Conservation (phyloP, 768 basidiomycete genomes). For the Tulasnella sp. region DNA sequence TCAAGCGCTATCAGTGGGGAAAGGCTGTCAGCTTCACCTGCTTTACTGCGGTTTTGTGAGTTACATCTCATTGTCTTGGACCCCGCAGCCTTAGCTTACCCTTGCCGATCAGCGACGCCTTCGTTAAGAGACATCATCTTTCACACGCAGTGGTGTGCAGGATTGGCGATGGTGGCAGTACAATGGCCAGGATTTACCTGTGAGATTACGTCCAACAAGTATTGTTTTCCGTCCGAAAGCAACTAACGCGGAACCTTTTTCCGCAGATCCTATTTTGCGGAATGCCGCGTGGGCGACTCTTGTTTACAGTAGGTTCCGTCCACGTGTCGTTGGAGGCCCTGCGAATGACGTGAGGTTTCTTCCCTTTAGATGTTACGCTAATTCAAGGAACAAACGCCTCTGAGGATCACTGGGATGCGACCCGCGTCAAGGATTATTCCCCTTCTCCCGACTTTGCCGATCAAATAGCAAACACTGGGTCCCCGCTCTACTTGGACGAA, state of each 20-base stretch:
- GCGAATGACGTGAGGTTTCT: not conserved
- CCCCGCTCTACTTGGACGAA: conserved; percentile 67
- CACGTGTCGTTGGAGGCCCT: not conserved
- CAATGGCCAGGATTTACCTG: conserved; percentile 91
- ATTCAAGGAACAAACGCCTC: conserved; percentile 33
- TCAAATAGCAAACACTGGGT: conserved; percentile 58
- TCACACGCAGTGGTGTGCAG: conserved; percentile 71
- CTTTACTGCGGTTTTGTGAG: conserved; percentile 81
- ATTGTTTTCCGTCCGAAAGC: not conserved
- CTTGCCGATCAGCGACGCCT: conserved; percentile 59
- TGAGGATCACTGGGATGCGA: conserved; percentile 54
- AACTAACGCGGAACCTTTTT: not conserved
- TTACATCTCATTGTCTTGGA: conserved; percentile 18
- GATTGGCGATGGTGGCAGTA: conserved; percentile 86
- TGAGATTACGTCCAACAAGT: conserved; percentile 28
- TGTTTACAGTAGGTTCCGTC: conserved; percentile 25
- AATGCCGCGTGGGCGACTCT: conserved; percentile 80
- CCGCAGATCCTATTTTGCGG: conserved; percentile 80
- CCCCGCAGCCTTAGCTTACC: conserved; percentile 12
- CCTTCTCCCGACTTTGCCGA: conserved; percentile 61
- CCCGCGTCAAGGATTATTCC: conserved; percentile 41
- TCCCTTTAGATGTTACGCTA: conserved; percentile 64
- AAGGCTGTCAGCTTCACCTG: conserved; percentile 70
- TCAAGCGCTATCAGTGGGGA: conserved; percentile 92
- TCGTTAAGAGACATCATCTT: conserved; percentile 85